Evolutionary conservation across 257 asterid genomes (phyloP).

Genomic region (Gardenia jasminoides): DNA sequence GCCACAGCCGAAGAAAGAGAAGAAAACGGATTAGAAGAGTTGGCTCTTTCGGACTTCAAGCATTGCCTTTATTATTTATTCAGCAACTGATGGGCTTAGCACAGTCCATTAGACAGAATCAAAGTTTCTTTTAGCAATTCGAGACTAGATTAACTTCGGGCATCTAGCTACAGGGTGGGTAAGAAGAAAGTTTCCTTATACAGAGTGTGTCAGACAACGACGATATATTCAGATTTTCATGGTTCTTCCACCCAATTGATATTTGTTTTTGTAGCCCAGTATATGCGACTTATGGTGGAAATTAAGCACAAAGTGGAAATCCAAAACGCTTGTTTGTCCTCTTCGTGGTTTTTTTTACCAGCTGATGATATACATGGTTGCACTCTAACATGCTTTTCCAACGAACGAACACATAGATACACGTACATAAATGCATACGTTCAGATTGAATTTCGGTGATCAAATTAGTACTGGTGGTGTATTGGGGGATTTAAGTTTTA

Average conservation of each 20-base stretch:
- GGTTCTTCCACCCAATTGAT: neutral
- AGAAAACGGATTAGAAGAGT: slow-evolving; percentile 57
- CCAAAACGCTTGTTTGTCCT: neutral
- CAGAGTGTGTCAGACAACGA: neutral
- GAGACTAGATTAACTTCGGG: neutral
- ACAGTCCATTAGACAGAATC: neutral
- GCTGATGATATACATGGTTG: neutral
- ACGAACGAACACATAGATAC: neutral
- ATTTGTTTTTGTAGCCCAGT: neutral
- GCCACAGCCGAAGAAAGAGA: slow-evolving; percentile 58
- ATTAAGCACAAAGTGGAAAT: neutral
- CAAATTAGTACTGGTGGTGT: neutral
- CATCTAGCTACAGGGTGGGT: neutral
- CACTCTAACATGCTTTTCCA: neutral
- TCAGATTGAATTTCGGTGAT: no score
- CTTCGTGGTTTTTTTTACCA: neutral
- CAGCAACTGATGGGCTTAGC: neutral
- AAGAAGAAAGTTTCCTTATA: neutral
- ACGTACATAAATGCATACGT: no score
- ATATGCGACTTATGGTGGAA: neutral
- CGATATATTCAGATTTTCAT: neutral
- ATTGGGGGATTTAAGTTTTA: no score
- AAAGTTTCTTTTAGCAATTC: neutral
- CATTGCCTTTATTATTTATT: neutral
- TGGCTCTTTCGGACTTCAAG: neutral